These are phyloP conservation scores for Lumnitzera littorea DNA, from an alignment of 345 rosid genomes.

Conservation along the genomic window DNA sequence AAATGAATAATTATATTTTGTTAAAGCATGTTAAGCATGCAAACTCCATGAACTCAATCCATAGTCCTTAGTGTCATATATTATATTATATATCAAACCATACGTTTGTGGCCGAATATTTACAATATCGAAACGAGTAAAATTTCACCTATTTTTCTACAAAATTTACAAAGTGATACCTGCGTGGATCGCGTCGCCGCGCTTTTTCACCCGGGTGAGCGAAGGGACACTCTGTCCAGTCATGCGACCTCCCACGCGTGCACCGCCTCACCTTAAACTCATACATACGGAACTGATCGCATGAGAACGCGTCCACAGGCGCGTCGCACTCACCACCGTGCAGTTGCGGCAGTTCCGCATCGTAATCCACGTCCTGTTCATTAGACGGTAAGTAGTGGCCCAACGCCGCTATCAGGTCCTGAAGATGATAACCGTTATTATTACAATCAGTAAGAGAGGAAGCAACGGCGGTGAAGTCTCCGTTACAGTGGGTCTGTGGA, in stretches of 20 bases:
- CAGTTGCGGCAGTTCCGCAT: background rate
- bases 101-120: too few relatives aligned
- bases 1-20: too few relatives aligned
- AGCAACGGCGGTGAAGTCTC: background rate
- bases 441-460: background rate
- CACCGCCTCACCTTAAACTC: conserved; percentile 19
- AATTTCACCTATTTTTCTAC: too few relatives aligned
- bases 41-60: too few relatives aligned
- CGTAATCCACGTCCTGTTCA: conserved; percentile 3
- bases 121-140: too few relatives aligned
- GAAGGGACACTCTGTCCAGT: conserved; percentile 24
- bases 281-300: conserved; percentile 21
- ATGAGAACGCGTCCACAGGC: conserved; percentile 13
- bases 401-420: conserved; percentile 8
- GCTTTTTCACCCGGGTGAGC: conserved; percentile 22
- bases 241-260: conserved; percentile 17
- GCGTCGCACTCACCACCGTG: conserved; percentile 5
- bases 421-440: background rate
- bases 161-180: background rate
- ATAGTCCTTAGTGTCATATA: too few relatives aligned
- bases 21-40: too few relatives aligned
- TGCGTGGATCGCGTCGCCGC: conserved; percentile 18
- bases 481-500: background rate
- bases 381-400: conserved; percentile 11
- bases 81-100: too few relatives aligned